A percentile compares a stretch with the other conserved stretches of the same genome.
phyloP scores from a whole-genome alignment of 2,329 filamentous ascomycete species.

The Cryphonectria radicalis region DNA sequence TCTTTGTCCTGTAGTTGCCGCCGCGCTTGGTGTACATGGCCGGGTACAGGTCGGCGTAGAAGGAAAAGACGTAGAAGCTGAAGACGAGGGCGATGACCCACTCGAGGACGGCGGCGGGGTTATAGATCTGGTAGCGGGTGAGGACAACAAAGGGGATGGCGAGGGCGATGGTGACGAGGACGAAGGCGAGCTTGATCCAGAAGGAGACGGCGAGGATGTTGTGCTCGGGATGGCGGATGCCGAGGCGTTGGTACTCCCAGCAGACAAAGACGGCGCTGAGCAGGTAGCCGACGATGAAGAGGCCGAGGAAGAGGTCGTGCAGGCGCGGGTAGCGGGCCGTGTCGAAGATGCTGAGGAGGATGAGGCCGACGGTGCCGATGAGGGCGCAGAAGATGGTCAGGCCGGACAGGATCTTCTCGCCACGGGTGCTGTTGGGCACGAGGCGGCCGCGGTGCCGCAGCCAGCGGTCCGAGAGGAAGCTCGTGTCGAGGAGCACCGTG shows the following conservation, averaged over 20 bases:
- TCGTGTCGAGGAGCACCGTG: constrained; percentile 78
- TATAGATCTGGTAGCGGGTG: constrained; percentile 50
- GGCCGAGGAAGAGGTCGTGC: constrained; percentile 76
- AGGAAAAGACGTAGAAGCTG: constrained; percentile 85
- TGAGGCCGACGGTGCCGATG: constrained; percentile 77
- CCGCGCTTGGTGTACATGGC: constrained; percentile 65
- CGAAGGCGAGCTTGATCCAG: constrained; percentile 84
- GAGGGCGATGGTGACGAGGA: constrained; percentile 77
- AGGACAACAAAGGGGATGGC: constrained; percentile 72
- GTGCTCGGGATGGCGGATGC: constrained; percentile 76
- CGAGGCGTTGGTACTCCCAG: constrained; percentile 85
- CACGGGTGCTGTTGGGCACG: constrained; percentile 67
- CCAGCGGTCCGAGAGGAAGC: constrained; percentile 82
- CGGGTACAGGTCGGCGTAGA: constrained; percentile 84
- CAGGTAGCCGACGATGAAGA: constrained; percentile 89
- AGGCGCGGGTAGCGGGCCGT: constrained; percentile 67
- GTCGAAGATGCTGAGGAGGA: constrained; percentile 85
- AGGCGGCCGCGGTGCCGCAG: constrained; percentile 81
- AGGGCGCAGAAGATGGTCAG: constrained; percentile 71
- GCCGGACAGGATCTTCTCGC: constrained; percentile 65
- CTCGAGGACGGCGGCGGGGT: constrained; percentile 79
- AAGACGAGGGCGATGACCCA: constrained; percentile 81
- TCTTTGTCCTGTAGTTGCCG: constrained; percentile 27
- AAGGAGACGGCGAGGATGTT: constrained; percentile 77
- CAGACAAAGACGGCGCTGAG: constrained; percentile 87